Conservation (phyloP, 352 stramenopile genomes). For the Phytophthora melonis region DNA sequence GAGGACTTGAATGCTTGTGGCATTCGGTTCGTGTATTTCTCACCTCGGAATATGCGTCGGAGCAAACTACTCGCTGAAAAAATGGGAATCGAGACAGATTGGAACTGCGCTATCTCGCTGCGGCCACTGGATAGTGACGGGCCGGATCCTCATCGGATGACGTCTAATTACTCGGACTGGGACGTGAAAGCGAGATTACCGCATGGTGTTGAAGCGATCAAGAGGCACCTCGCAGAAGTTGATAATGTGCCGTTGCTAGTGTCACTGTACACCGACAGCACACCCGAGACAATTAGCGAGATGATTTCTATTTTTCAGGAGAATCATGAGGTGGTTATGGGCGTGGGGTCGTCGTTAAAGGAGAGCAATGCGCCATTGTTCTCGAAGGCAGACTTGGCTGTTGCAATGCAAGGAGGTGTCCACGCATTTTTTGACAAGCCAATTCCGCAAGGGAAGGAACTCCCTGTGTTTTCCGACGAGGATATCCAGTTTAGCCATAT, state of each 20-base stretch:
- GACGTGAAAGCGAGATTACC: slow-evolving; percentile 96
- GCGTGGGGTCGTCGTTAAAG: slow-evolving; percentile 80
- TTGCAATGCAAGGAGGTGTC: slow-evolving; percentile 74
- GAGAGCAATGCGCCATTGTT: slow-evolving; percentile 85
- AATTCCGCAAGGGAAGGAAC: slow-evolving; percentile 61
- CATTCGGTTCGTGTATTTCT: slow-evolving; percentile 99
- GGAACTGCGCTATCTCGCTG: slow-evolving; percentile 99
- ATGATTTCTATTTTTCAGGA: slow-evolving; percentile 93
- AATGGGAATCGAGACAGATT: slow-evolving; percentile 99
- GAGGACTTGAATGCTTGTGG: slow-evolving; percentile 95
- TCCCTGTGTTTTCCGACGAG: slow-evolving; percentile 74
- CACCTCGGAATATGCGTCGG: slow-evolving; percentile 98
- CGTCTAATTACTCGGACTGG: slow-evolving; percentile 98
- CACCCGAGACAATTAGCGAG: slow-evolving; percentile 94
- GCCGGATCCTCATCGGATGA: slow-evolving; percentile 96
- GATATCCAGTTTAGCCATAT: slow-evolving; percentile 86
- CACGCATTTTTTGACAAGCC: slow-evolving; percentile 79
- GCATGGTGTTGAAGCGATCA: slow-evolving; percentile 96
- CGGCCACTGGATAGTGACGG: slow-evolving; percentile 92
- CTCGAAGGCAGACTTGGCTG: slow-evolving; percentile 69
- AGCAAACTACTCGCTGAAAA: slow-evolving; percentile 98
- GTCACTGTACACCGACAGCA: slow-evolving; percentile 98
- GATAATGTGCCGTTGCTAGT: slow-evolving; percentile 99
- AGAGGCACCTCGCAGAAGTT: slow-evolving; percentile 96
- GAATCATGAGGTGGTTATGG: slow-evolving; percentile 86